These are phyloP conservation scores for Microdochium trichocladiopsis DNA, from an alignment of 2,329 filamentous ascomycete genomes.

Conservation along the genomic window DNA sequence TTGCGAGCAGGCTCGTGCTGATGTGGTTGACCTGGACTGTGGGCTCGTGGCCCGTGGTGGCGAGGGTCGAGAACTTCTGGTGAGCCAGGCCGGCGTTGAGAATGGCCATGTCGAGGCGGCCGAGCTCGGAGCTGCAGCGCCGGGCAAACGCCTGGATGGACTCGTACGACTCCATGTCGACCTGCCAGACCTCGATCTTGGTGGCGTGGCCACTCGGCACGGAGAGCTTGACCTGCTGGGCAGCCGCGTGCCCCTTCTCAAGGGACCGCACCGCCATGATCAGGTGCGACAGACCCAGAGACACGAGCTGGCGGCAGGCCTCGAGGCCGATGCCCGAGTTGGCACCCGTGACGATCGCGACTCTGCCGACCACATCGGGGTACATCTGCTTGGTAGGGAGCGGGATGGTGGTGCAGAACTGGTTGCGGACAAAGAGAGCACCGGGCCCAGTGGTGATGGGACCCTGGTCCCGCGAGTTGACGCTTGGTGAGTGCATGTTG, in stretches of 20 bases:
- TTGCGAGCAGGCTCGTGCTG: too few relatives aligned
- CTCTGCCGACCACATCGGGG: conserved; percentile 22
- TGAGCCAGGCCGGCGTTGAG: too few relatives aligned
- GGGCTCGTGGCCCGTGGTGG: too few relatives aligned
- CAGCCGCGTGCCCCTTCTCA: conserved; percentile 33
- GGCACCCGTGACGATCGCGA: conserved; percentile 40
- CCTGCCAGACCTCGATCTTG: conserved; percentile 36
- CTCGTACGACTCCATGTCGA: conserved; percentile 40
- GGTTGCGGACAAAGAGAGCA: conserved; percentile 15
- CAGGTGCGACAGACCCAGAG: conserved; percentile 29
- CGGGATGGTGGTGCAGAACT: conserved; percentile 13
- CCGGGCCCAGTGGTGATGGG: not conserved
- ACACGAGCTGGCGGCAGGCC: conserved; percentile 29
- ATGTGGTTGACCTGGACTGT: too few relatives aligned
- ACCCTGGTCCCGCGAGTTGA: not conserved
- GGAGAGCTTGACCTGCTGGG: conserved; percentile 16
- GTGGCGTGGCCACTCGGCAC: conserved; percentile 21
- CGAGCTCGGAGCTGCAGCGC: conserved; percentile 21
- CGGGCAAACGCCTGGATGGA: conserved; percentile 34
- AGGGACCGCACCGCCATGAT: conserved; percentile 38
- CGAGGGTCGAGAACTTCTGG: too few relatives aligned
- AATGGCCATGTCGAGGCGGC: too few relatives aligned
- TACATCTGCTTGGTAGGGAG: conserved; percentile 8
- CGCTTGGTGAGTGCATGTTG: too few relatives aligned
- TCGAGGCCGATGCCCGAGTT: conserved; percentile 43